Evolutionary conservation across 805 yeast genomes (phyloP).

Genomic region (Saturnispora dispora): DNA sequence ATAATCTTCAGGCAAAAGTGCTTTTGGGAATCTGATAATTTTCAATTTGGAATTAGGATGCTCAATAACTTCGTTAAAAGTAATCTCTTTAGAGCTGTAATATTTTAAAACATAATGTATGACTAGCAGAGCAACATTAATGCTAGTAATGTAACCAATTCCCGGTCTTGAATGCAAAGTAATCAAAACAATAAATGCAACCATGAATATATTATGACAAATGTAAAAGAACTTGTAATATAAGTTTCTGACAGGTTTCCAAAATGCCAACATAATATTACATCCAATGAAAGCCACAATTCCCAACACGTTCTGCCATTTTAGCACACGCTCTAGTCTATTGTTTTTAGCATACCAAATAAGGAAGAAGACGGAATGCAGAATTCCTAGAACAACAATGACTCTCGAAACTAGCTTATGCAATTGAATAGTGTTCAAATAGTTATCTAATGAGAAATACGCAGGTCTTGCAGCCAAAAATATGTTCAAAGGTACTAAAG

Average conservation of each 20-base stretch:
- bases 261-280: constrained; percentile 31
- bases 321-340: constrained; percentile 30
- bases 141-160: constrained; percentile 31
- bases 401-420: constrained; percentile 70
- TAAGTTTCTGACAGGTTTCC: constrained; percentile 39
- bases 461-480: constrained; percentile 49
- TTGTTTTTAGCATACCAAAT: constrained; percentile 34
- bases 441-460: constrained; percentile 38
- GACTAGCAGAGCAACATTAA: constrained; percentile 25
- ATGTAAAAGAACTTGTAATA: constrained; percentile 47
- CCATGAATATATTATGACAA: constrained; percentile 44
- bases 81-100: constrained; percentile 14
- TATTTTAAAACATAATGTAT: constrained; percentile 32
- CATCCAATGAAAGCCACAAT: constrained; percentile 32
- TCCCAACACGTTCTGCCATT: constrained; percentile 43
- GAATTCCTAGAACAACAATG: constrained; percentile 34
- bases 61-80: constrained; percentile 15
- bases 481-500: constrained; percentile 49
- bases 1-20: constrained; percentile 19
- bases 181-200: constrained; percentile 36
- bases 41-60: constrained; percentile 11
- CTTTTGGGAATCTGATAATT: constrained; percentile 13
- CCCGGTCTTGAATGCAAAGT: constrained; percentile 67
- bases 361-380: constrained; percentile 48
- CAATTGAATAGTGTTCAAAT: constrained; percentile 44